Base-by-base conservation (phyloP, 2,329 filamentous ascomycete species). In the Coleophoma cylindrospora region DNA sequence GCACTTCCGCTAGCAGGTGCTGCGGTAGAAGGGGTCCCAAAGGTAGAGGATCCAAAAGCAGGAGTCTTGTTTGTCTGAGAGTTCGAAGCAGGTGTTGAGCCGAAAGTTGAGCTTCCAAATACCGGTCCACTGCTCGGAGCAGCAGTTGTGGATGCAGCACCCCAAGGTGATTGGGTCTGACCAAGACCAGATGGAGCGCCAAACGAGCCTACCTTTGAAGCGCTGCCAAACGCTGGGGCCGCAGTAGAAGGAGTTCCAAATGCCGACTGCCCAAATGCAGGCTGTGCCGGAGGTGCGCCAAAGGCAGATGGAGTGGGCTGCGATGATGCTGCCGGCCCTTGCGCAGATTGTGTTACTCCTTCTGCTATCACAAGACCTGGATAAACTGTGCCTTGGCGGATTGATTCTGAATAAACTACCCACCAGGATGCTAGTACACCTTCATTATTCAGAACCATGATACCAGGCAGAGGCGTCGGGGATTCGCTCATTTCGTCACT, bases 391-490 rank as follows among this genome's bases (percentile, higher is more conserved):
- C 84, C 84, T 59, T 85, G 75, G 52, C 85, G 81, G 54, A 99
- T 84, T 2, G 92, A 91, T 40, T 95, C 90, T 34, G 87, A 82
- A 69, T 96, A 96, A 17, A 97, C 80, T 40, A 97, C 71, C 89
- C 92, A 96, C 91, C 92, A 99, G 12, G 84, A 79, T 43, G 82
- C 83, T 14, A 99, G 74, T 10, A 95, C 72, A 56, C 94, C 94
- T 62, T 96, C 89, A 57, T 96, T 86, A 53, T 95, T 97, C 14
- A 99, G 74, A 32, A 90, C 78, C 76, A 94, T 86, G 40, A 96
- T 75, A 11, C 85, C 89, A 6, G 94, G 94, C 9, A 97, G 70
- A 12, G 94, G 92, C 1, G 82, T 84, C 0, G 85, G 78, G 4
- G 91, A 95, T 61, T 91, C 80, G 33, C 87, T 79, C 43, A 95